Evolutionary conservation across 2,329 filamentous ascomycete genomes (phyloP).

Genomic region (Alternaria tenuissima): DNA sequence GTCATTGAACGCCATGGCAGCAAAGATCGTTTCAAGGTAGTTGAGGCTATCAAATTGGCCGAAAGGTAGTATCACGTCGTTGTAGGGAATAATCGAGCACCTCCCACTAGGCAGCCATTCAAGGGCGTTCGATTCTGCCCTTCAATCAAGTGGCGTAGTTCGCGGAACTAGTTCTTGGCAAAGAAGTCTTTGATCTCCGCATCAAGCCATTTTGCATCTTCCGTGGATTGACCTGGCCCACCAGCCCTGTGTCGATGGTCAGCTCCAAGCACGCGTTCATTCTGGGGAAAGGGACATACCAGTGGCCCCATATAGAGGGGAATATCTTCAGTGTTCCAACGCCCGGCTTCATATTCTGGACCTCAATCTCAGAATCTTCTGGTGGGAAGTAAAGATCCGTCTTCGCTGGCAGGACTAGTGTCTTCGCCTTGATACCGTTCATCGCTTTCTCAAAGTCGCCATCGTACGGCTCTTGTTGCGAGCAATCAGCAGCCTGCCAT

Average conservation of each 20-base stretch:
- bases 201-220: slow-evolving; percentile 77
- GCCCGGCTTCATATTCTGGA: slow-evolving; percentile 67
- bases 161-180: slow-evolving; percentile 27
- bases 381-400: slow-evolving; percentile 86
- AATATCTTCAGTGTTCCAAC: slow-evolving; percentile 64
- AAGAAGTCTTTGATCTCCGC: slow-evolving; percentile 66
- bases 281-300: slow-evolving; percentile 50
- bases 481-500: slow-evolving; percentile 79
- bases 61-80: no score
- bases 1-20: slow-evolving; percentile 39
- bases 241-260: slow-evolving; percentile 62
- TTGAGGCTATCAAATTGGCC: slow-evolving; percentile 26
- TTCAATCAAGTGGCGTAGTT: background rate
- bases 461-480: slow-evolving; percentile 72
- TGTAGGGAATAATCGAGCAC: no score
- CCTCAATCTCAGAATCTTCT: slow-evolving; percentile 79
- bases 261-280: slow-evolving; percentile 6
- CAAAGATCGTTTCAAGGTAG: slow-evolving; percentile 35
- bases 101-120: no score
- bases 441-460: slow-evolving; percentile 69
- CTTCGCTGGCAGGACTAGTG: slow-evolving; percentile 73
- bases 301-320: slow-evolving; percentile 71
- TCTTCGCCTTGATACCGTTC: slow-evolving; percentile 74
- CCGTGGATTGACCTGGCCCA: slow-evolving; percentile 74
- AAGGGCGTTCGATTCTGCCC: no score